phyloP scores from a whole-genome alignment of 768 basidiomycete genomes.

The Russula lepida region DNA sequence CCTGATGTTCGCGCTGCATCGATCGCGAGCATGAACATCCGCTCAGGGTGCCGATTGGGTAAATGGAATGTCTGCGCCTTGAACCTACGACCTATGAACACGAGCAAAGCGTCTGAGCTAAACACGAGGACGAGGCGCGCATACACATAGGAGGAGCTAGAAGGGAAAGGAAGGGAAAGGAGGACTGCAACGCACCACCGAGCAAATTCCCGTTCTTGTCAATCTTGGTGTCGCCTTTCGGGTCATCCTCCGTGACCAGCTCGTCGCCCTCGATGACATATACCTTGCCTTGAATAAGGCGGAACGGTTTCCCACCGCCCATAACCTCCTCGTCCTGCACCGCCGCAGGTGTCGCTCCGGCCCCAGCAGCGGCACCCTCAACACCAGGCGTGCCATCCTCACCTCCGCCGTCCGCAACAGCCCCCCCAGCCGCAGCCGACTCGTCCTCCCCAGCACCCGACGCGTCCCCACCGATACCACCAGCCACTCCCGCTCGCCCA shows the following conservation, averaged over 20 bases:
- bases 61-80: constrained; percentile 86
- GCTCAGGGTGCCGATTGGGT: constrained; percentile 73
- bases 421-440: constrained; percentile 13
- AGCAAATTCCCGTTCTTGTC: constrained; percentile 76
- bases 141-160: no score
- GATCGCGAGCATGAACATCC: constrained; percentile 91
- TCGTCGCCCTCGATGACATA: constrained; percentile 87
- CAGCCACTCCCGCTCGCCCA: constrained; percentile 21
- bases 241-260: constrained; percentile 72
- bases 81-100: constrained; percentile 63
- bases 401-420: not conserved
- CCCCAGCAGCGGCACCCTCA: constrained; percentile 18
- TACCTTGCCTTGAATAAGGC: constrained; percentile 62
- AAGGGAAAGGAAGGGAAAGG: not conserved
- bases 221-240: constrained; percentile 87
- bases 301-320: constrained; percentile 57
- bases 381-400: constrained; percentile 31
- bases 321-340: constrained; percentile 16
- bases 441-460: constrained; percentile 24
- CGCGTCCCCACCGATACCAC: not conserved
- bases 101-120: not conserved
- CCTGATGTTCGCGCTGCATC: constrained; percentile 95
- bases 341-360: constrained; percentile 12
- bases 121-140: not conserved
- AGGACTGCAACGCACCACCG: constrained; percentile 49